Conservation (phyloP, 129 eudicot genomes). For the Sambucus nigra region DNA sequence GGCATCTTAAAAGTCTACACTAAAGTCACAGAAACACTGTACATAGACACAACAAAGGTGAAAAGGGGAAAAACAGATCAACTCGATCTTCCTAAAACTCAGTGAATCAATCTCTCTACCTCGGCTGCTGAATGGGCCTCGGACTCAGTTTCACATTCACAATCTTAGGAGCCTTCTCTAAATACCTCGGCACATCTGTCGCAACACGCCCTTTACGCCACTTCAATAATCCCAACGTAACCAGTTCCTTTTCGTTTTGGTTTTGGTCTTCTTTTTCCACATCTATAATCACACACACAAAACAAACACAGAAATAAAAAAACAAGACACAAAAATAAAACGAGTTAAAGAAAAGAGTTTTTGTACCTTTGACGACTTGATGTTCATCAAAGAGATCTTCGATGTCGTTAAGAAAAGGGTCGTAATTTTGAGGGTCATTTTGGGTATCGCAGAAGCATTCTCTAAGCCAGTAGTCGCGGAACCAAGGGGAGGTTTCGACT, state of each 20-base stretch:
- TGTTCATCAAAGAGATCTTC: slow-evolving; percentile 11
- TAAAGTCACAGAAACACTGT: background rate
- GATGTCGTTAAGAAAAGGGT: slow-evolving; percentile 21
- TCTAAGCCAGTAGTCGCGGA: slow-evolving; percentile 84
- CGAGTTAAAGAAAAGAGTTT: slow-evolving; percentile 1
- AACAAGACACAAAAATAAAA: background rate
- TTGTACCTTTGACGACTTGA: slow-evolving; percentile 27
- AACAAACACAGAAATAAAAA: background rate
- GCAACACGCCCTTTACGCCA: slow-evolving; percentile 49
- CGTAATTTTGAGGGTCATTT: slow-evolving; percentile 17
- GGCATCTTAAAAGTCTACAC: too few species aligned
- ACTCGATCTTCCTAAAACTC: slow-evolving; percentile 12
- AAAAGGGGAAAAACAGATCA: background rate
- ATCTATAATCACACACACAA: slow-evolving; percentile 12
- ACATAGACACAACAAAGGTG: background rate
- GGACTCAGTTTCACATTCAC: slow-evolving; percentile 67
- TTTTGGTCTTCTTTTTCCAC: slow-evolving; percentile 18
- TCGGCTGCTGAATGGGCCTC: slow-evolving; percentile 80
- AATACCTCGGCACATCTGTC: slow-evolving; percentile 33
- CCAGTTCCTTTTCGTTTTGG: slow-evolving; percentile 33
- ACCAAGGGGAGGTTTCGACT: slow-evolving; percentile 77
- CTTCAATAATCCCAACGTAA: slow-evolving; percentile 44
- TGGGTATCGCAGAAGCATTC: slow-evolving; percentile 67
- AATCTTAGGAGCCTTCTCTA: slow-evolving; percentile 76
- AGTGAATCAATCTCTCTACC: slow-evolving; percentile 29